These are phyloP conservation scores for Trichoderma sp. DNA, from an alignment of 2,329 filamentous ascomycete species.

Conservation along the genomic window DNA sequence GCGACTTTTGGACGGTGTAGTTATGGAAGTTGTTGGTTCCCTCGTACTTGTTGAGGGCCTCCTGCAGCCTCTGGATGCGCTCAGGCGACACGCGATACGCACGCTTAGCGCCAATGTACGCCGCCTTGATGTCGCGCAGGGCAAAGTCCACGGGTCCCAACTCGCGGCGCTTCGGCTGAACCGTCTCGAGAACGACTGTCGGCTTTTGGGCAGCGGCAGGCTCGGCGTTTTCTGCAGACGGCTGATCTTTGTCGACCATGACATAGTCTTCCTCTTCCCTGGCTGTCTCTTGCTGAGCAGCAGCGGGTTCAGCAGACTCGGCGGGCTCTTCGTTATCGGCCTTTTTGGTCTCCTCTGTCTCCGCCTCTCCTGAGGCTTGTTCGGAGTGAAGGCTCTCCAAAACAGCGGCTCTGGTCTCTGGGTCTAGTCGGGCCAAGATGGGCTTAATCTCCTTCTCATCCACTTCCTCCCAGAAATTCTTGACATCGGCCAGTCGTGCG, in stretches of 20 bases:
- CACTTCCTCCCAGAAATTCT: slow-evolving; percentile 76
- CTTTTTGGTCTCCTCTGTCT: slow-evolving; percentile 24
- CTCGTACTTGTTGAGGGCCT: slow-evolving; percentile 69
- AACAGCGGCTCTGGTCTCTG: slow-evolving; percentile 61
- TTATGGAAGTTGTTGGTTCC: slow-evolving; percentile 96
- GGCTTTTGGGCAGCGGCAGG: slow-evolving; percentile 20
- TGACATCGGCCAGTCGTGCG: slow-evolving; percentile 71
- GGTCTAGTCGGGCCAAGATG: slow-evolving; percentile 59
- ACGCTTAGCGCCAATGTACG: slow-evolving; percentile 79
- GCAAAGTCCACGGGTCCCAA: slow-evolving; percentile 58
- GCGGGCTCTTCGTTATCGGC: slow-evolving; percentile 8
- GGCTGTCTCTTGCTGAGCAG: slow-evolving; percentile 21
- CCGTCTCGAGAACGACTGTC: slow-evolving; percentile 16
- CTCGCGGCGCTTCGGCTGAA: slow-evolving; percentile 42
- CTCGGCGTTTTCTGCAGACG: slow-evolving; percentile 19
- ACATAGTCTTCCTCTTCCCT: slow-evolving; percentile 28
- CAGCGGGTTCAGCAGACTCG: background rate
- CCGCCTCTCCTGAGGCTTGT: slow-evolving; percentile 26
- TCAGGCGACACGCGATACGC: slow-evolving; percentile 73
- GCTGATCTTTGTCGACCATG: slow-evolving; percentile 24
- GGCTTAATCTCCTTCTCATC: slow-evolving; percentile 79
- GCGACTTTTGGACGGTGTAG: slow-evolving; percentile 88
- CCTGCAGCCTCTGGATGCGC: slow-evolving; percentile 73
- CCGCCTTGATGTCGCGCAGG: slow-evolving; percentile 72
- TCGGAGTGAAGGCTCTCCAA: slow-evolving; percentile 56